These are phyloP conservation scores for Paraurostyla sp. DNA, from an alignment of 73 alveolate species.

Conservation along the genomic window DNA sequence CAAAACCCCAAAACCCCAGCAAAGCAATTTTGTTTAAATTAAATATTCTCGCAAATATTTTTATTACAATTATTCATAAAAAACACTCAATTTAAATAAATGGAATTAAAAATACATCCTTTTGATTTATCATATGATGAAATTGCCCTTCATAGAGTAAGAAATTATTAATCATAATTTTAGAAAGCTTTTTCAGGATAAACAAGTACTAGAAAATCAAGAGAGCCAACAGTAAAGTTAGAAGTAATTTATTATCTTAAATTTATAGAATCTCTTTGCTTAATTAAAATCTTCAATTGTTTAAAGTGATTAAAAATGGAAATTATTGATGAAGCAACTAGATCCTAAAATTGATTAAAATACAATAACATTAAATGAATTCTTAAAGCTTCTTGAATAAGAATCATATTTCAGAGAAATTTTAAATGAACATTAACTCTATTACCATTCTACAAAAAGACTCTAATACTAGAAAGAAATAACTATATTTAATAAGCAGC, in stretches of 20 bases:
- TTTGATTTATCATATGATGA: slow-evolving; percentile 33
- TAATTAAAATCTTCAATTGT: background rate
- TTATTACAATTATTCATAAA: no score
- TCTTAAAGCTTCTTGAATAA: slow-evolving; percentile 13
- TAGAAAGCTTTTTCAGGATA: slow-evolving; percentile 31
- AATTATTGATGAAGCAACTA: background rate
- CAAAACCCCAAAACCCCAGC: no score
- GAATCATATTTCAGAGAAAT: slow-evolving; percentile 54
- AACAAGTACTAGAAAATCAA: background rate
- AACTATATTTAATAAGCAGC: background rate
- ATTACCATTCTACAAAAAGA: slow-evolving; percentile 18
- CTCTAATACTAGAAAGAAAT: slow-evolving; percentile 1
- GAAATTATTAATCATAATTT: background rate
- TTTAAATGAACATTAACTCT: slow-evolving; percentile 10
- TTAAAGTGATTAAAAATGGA: slow-evolving; percentile 38
- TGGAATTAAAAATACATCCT: slow-evolving; percentile 29
- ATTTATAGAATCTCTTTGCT: background rate
- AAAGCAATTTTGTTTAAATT: no score
- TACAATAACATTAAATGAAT: slow-evolving; percentile 38
- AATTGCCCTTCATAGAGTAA: slow-evolving; percentile 5
- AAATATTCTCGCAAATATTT: no score
- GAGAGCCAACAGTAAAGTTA: slow-evolving; percentile 9
- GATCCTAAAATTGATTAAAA: slow-evolving; percentile 11
- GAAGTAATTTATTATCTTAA: background rate
- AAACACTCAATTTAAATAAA: background rate